Evolutionary conservation across 768 basidiomycete species (phyloP).

Genomic region (Fomitopsis serialis): DNA sequence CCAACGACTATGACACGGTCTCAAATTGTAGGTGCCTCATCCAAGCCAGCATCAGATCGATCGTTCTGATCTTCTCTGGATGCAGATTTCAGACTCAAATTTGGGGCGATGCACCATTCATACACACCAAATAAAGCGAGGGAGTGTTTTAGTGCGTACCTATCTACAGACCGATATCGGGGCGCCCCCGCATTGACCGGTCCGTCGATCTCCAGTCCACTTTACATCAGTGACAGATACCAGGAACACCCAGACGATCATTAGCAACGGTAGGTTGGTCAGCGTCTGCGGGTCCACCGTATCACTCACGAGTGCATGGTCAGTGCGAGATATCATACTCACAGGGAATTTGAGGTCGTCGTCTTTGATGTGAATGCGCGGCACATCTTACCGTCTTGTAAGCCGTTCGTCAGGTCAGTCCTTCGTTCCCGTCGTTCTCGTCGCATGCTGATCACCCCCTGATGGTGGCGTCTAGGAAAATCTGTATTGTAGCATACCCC

Average conservation of each 20-base stretch:
- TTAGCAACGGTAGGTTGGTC: conserved; percentile 55
- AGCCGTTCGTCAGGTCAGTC: background rate
- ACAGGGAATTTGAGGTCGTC: conserved; percentile 24
- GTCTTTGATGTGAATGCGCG: conserved; percentile 19
- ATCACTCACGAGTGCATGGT: background rate
- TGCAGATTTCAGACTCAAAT: conserved; percentile 70
- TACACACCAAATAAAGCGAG: conserved; percentile 66
- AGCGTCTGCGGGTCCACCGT: background rate
- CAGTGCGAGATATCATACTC: conserved; percentile 26
- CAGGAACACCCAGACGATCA: conserved; percentile 65
- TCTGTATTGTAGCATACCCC: background rate
- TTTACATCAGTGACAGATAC: conserved; percentile 82
- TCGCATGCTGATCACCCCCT: background rate
- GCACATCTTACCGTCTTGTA: background rate
- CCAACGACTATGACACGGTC: conserved; percentile 76
- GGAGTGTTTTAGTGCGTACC: conserved; percentile 61
- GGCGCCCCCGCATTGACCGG: background rate
- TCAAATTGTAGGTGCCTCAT: conserved; percentile 54
- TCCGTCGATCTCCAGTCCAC: conserved; percentile 47
- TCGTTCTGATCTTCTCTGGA: background rate
- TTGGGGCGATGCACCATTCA: conserved; percentile 62
- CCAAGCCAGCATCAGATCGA: background rate
- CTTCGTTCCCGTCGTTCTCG: background rate
- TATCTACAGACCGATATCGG: background rate
- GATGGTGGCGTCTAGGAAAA: background rate